Evolutionary conservation across 2,329 filamentous ascomycete genomes (phyloP).

Genomic region (Scedosporium aurantiacum): DNA sequence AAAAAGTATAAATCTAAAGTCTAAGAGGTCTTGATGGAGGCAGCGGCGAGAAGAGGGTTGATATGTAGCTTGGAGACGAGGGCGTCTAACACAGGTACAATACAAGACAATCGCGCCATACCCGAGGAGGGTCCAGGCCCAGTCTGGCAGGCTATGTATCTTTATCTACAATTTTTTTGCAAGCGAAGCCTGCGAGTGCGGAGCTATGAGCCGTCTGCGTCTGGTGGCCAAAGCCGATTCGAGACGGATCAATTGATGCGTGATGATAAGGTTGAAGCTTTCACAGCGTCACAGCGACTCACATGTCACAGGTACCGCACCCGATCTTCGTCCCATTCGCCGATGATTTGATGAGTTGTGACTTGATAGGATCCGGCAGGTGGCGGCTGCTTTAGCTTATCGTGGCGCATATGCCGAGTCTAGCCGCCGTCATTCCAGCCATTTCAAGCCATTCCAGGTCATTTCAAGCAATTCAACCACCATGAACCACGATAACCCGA

Average conservation of each 20-base stretch:
- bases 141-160: not conserved
- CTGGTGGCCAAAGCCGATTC: not conserved
- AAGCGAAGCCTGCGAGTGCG: not conserved
- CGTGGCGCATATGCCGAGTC: conserved; percentile 3
- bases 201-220: not conserved
- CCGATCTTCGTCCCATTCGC: not conserved
- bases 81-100: too few species aligned
- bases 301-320: too few species aligned
- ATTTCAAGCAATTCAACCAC: not conserved
- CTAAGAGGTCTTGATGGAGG: too few species aligned
- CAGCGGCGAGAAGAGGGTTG: too few species aligned
- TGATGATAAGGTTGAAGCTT: conserved; percentile 6
- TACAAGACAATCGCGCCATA: too few species aligned
- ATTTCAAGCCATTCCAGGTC: not conserved
- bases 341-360: not conserved
- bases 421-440: conserved; percentile 1
- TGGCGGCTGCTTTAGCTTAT: not conserved
- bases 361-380: not conserved
- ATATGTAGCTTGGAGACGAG: too few species aligned
- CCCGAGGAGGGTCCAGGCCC: too few species aligned
- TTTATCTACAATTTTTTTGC: not conserved
- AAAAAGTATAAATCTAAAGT: too few species aligned
- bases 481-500: too few species aligned
- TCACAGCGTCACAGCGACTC: not conserved
- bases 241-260: not conserved